Evolutionary conservation across 371 early-diverging fungal species (phyloP), one percentile per base, ranked within the genome.

Genomic region (Mucor racemosus): DNA sequence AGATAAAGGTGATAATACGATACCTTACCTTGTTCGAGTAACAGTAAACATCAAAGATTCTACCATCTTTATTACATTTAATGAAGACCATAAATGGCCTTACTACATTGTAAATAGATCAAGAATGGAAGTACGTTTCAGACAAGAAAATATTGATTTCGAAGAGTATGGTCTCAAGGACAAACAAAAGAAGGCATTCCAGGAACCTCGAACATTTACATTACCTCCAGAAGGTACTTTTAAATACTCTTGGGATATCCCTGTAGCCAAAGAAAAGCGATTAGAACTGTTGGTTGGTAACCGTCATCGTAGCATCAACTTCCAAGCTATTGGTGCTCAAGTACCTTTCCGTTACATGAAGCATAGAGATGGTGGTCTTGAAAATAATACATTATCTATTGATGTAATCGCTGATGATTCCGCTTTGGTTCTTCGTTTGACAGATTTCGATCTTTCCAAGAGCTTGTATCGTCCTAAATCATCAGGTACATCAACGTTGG

Each of bases 231-330:
- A 62, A 14, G 80, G 86, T 57, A 72, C 86, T 6, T 74, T 90
- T 67, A 79, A 86, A 10, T 99, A 97, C 61, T 92, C 99, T 0
- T 98, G 97, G 97, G 98, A 98, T 74, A 82, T 89, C 64, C 99
- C 99, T 3, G 84, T 92, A 8, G 78, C 87, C 1, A 76, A 82
- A 38, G 84, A 88, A 11, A 96, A 94, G 72, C 74, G 83, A 1
- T 69, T 97, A 31, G 85, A 90, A 10, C 54, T 97, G 21, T 73
- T 76, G 35, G 90, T 93, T 1, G 88, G 87, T 44, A 91, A 90
- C n/a, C 74, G 78, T 10, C 88, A 90, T 42, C 86, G 95, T 13
- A 81, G 85, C 13, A 86, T 97, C 60, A 93, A 94, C 46, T 73
- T 97, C 44, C 89, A 92, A 68, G 96, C 97, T 60, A 95, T 99